Evolutionary conservation across 805 yeast genomes (phyloP), one percentile per base, ranked within the genome.

Genomic region (Metschnikowia sp.): DNA sequence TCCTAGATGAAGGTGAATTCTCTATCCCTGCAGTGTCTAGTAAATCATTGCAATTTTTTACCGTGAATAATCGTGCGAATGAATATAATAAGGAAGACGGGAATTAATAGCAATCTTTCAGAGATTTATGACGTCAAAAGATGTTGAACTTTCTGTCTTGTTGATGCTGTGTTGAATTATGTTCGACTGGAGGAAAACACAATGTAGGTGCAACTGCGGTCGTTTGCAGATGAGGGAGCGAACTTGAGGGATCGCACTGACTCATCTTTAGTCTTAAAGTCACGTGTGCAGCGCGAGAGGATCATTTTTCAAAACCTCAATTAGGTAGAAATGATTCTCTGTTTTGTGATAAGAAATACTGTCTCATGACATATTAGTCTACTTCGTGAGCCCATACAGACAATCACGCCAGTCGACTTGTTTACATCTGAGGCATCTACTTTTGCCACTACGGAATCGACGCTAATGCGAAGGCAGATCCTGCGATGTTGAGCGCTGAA

Each of bases 121-220:
- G 6, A 22, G 22, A 12, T 4, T 12, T 10, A 19, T n/a, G 44
- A 42, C 31, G 33, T 30, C 19, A 38, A 39, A 39, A 44, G 47
- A 39, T 44, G 47, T 39, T 39, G 47, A 44, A 39, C 47, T 44
- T 44, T 44, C 26, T 31, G 34, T 29, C 38, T 33, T 30, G 38
- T 18, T 22, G 9, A 12, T 33, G 19, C 19, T 44, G 33, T 44
- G 42, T 44, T 44, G 47, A 38, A 38, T 28, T 38, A 13, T 26
- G 35, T 44, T 36, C 33, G 42, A 44, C 46, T 32, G 33, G 32
- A 42, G 32, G 37, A 42, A 42, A 37, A 32, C 18, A 29, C 29
- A n/a, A 8, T 8, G 30, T 6, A 8, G 6, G 22, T n/a, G 33
- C 11, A 31, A n/a, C 33, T 10, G 33, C n/a, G 33, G n/a, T 31